Evolutionary conservation across 108 stramenopile species (phyloP).

Genomic region (Aureococcus anophagefferens): DNA sequence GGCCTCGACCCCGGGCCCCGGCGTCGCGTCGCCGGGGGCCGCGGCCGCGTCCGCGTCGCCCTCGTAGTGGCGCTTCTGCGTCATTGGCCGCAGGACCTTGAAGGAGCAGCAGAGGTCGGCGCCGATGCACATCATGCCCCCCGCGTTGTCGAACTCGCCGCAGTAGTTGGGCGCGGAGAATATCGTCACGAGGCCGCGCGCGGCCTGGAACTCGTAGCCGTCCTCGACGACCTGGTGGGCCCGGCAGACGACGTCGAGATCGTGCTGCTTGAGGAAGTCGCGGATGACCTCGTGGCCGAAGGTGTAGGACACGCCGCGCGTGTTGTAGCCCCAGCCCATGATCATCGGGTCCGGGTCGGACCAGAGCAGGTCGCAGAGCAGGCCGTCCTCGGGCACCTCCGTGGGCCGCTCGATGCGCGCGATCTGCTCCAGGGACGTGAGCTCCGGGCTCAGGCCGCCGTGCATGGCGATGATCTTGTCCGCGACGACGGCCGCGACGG

Average conservation of each 20-base stretch:
- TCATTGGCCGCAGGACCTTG: slow-evolving; percentile 72
- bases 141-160: slow-evolving; percentile 98
- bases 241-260: slow-evolving; percentile 93
- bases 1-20: no score
- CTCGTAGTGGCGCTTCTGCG: neutral
- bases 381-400: slow-evolving; percentile 95
- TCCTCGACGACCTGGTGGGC: slow-evolving; percentile 97
- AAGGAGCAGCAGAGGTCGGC: slow-evolving; percentile 94
- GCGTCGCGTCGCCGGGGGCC: no score
- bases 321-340: slow-evolving; percentile 61
- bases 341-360: slow-evolving; percentile 91
- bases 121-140: slow-evolving; percentile 33
- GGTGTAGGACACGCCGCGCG: slow-evolving; percentile 97
- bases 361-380: slow-evolving; percentile 98
- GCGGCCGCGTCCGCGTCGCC: no score
- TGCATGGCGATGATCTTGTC: slow-evolving; percentile 99
- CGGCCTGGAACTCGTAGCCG: slow-evolving; percentile 97
- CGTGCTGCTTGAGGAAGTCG: slow-evolving; percentile 91
- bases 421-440: slow-evolving; percentile 91
- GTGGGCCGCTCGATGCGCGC: slow-evolving; percentile 82
- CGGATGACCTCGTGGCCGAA: slow-evolving; percentile 98
- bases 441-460: slow-evolving; percentile 90
- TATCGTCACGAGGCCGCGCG: slow-evolving; percentile 90
- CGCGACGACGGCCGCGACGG: slow-evolving; percentile 93
- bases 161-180: slow-evolving; percentile 97